Base-by-base conservation (phyloP, 2,329 filamentous ascomycete species). In the Trichoderma sp. region DNA sequence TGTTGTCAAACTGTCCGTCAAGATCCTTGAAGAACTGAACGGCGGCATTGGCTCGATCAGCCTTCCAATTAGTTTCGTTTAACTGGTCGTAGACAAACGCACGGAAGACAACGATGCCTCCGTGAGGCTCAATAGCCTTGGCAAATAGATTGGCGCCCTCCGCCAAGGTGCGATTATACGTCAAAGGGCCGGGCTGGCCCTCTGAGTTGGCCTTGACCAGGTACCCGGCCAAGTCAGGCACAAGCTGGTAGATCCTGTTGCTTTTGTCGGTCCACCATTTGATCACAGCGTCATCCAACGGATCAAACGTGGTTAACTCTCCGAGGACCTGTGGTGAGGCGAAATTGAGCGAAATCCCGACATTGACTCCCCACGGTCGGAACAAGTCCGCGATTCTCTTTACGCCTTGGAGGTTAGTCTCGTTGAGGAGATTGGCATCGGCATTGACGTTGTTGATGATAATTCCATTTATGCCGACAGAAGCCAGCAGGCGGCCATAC, bases 361-460 rank as follows among this genome's bases (percentile, higher is more conserved):
- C 76, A 66, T 85, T 84, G 0, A 92, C 82, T 32, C 90, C 90
- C 75, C 87, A 92, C 0, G 90, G 89, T 4, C 90, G 83, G 77
- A 92, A 86, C 3, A 81, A 82, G 72, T 91, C 86, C 1, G 90
- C 89, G 45, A 92, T 85, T 45, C 86, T 80, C 2, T 80, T 83
- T 1, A 92, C 75, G 0, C 90, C 89, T 12, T 86, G 82, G 64
- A 91, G 81, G 71, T 91, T 91, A 15, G 78, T 75, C 1, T 81
- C 72, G 5, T 77, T 87, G 10, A 92, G 78, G 0, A 90, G 78
- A 0, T 80, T 81, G 2, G 84, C 80, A 71, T 92, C 87, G 5
- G 90, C 89, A 72, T 92, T 92, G 73, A 92, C 90, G 68, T 92
- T 92, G 78, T 92, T 92, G 72, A 91, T 81, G 3, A 92, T 78